Evolutionary conservation across 345 rosid genomes (phyloP).

Genomic region (Populus ilicifolia): DNA sequence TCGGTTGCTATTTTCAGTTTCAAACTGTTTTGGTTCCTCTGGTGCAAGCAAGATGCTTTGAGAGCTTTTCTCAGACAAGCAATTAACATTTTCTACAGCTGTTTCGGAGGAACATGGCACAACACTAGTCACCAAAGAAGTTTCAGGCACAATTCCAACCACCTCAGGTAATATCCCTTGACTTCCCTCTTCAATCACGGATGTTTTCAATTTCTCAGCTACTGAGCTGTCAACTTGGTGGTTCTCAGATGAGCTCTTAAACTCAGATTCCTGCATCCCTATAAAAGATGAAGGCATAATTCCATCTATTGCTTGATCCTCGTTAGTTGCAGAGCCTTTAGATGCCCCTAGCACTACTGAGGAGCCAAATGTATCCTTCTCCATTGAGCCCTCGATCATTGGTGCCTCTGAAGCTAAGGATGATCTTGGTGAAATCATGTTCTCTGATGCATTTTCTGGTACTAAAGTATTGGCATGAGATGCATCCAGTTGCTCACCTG

Average conservation of each 20-base stretch:
- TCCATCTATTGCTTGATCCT: not conserved
- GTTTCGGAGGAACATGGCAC: not conserved
- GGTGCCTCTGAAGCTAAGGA: not conserved
- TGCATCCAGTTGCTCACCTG: not conserved
- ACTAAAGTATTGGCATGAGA: not conserved
- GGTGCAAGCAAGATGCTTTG: not conserved
- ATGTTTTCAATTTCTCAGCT: conserved; percentile 3
- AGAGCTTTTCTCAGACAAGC: conserved; percentile 1
- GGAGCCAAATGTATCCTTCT: not conserved
- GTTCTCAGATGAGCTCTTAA: not conserved
- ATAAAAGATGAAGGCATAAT: not conserved
- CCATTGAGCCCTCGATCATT: not conserved
- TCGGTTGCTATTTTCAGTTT: not conserved
- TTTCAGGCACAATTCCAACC: not conserved
- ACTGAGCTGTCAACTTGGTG: not conserved
- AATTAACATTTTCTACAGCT: not conserved
- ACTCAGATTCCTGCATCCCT: conserved; percentile 1
- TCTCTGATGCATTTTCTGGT: not conserved
- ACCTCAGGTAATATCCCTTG: not conserved
- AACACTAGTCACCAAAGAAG: not conserved
- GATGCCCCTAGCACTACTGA: not conserved
- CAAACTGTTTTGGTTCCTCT: conserved; percentile 9
- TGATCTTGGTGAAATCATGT: not conserved
- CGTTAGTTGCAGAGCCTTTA: not conserved
- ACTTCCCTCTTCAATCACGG: not conserved